Evolutionary conservation across 2,329 filamentous ascomycete species (phyloP).

Genomic region (Onygena corvina): DNA sequence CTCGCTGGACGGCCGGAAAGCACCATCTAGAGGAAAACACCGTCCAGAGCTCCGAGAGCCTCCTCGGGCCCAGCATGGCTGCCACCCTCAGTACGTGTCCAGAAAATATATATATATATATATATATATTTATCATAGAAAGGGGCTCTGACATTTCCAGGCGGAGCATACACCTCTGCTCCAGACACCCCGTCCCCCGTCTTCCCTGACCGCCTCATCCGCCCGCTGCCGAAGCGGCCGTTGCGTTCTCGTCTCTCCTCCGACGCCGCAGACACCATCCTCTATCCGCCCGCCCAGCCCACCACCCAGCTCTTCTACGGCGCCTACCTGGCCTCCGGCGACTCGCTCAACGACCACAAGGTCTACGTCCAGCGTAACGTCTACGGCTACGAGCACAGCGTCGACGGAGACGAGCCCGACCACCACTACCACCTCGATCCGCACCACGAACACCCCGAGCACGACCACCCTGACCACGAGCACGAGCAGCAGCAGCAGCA

Average conservation of each 20-base stretch:
- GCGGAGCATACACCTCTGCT: conserved; percentile 39
- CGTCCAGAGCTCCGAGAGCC: too few species aligned
- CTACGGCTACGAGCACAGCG: conserved; percentile 28
- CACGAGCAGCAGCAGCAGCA: conserved; percentile 33
- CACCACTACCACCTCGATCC: conserved; percentile 36
- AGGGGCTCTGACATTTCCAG: too few species aligned
- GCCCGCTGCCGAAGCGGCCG: conserved; percentile 77
- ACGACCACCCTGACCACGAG: conserved; percentile 35
- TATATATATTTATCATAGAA: too few species aligned
- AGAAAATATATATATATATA: not conserved
- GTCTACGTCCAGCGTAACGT: conserved; percentile 37
- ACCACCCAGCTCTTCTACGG: conserved; percentile 66
- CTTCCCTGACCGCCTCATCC: conserved; percentile 83
- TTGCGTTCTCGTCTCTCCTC: conserved; percentile 78
- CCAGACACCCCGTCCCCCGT: conserved; percentile 65
- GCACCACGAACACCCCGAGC: conserved; percentile 34
- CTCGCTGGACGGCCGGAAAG: too few species aligned
- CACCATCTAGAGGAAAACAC: too few species aligned
- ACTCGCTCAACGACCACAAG: conserved; percentile 38
- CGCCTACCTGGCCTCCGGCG: conserved; percentile 47
- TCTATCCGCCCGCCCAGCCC: conserved; percentile 63
- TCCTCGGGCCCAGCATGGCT: not conserved
- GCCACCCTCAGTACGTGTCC: conserved; percentile 1
- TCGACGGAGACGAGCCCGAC: conserved; percentile 30
- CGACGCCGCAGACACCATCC: conserved; percentile 68